Conservation (phyloP, 768 basidiomycete species). For the Tricholomella constricta region DNA sequence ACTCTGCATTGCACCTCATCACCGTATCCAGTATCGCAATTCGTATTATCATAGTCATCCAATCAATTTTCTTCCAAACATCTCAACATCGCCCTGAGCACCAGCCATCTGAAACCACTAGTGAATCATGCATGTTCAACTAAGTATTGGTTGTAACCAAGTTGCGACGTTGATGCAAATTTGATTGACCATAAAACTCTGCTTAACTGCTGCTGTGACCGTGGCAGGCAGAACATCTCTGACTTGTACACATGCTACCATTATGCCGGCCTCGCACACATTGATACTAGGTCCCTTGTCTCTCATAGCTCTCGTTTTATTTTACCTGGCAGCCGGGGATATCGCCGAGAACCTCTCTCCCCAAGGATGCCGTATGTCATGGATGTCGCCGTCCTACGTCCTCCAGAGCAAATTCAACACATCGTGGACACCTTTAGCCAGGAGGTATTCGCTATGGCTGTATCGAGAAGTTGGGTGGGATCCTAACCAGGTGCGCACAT, state of each 20-base stretch:
- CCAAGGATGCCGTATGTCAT: slow-evolving; percentile 95
- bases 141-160: background rate
- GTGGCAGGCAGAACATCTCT: no score
- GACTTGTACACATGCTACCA: background rate
- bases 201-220: no score
- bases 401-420: slow-evolving; percentile 66
- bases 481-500: slow-evolving; percentile 48
- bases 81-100: no score
- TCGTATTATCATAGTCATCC: slow-evolving; percentile 18
- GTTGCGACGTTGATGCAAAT: no score
- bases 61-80: slow-evolving; percentile 14
- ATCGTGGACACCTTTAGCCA: slow-evolving; percentile 70
- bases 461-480: slow-evolving; percentile 93
- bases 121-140: no score
- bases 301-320: slow-evolving; percentile 33
- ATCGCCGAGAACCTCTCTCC: slow-evolving; percentile 63
- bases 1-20: slow-evolving; percentile 22
- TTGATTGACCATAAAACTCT: no score
- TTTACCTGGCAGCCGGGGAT: slow-evolving; percentile 46
- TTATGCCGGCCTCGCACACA: slow-evolving; percentile 28
- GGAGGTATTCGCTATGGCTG: slow-evolving; percentile 82
- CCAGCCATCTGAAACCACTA: background rate
- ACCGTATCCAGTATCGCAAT: slow-evolving; percentile 19
- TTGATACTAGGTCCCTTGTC: slow-evolving; percentile 39
- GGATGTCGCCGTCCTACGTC: slow-evolving; percentile 91